Evolutionary conservation across 306 rosid species (phyloP).

Genomic region (Vicia faba): DNA sequence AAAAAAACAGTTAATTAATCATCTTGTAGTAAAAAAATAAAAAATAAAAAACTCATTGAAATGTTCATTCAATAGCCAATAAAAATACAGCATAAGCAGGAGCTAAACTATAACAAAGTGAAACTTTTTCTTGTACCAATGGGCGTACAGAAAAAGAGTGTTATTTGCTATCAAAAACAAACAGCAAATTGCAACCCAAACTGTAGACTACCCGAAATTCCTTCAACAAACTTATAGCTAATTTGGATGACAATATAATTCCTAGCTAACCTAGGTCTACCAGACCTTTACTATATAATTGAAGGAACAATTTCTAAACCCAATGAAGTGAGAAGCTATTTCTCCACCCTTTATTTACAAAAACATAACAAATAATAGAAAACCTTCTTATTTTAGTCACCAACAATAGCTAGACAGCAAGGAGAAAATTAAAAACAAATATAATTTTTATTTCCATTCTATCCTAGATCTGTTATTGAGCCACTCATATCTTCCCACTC

Average conservation of each 20-base stretch:
- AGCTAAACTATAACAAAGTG: slow-evolving; percentile 14
- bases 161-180: slow-evolving; percentile 17
- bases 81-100: slow-evolving; percentile 1
- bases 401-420: background rate
- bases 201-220: slow-evolving; percentile 8
- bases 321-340: slow-evolving; percentile 10
- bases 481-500: background rate
- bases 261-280: background rate
- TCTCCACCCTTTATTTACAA: background rate
- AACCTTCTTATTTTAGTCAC: background rate
- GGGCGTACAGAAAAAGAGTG: slow-evolving; percentile 8
- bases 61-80: background rate
- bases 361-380: slow-evolving; percentile 25
- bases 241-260: slow-evolving; percentile 3
- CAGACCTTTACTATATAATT: background rate
- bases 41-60: background rate
- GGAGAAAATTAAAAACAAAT: background rate
- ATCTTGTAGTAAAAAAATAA: slow-evolving; percentile 1
- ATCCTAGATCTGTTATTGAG: background rate
- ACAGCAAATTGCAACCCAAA: slow-evolving; percentile 31
- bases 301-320: too few species aligned
- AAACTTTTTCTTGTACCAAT: background rate
- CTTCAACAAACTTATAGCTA: background rate
- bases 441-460: background rate
- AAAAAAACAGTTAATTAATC: slow-evolving; percentile 24